Conservation (phyloP, 805 yeast genomes). For the Monosporozyma aerobia region DNA sequence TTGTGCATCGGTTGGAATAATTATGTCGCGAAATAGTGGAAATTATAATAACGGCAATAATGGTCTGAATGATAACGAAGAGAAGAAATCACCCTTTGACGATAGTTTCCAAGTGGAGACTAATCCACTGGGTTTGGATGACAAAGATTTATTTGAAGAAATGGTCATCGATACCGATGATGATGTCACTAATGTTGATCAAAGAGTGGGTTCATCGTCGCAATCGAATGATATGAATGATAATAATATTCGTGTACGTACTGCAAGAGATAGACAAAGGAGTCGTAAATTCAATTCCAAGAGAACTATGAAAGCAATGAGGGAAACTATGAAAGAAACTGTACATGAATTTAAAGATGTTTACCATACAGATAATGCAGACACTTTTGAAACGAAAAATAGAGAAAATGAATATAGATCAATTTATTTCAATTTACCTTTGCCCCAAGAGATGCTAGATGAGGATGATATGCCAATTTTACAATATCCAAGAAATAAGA, state of each 20-base stretch:
- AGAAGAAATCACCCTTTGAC: constrained; percentile 24
- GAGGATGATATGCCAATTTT: constrained; percentile 51
- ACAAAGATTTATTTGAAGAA: constrained; percentile 2
- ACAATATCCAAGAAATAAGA: constrained; percentile 74
- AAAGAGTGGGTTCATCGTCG: neutral
- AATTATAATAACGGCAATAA: constrained; percentile 4
- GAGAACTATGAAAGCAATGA: constrained; percentile 42
- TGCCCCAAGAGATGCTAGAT: constrained; percentile 51
- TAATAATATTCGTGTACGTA: constrained; percentile 42
- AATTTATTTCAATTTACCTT: constrained; percentile 47
- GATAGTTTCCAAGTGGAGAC: constrained; percentile 22
- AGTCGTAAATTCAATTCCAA: constrained; percentile 49
- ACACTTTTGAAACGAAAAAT: constrained; percentile 28
- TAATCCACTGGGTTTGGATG: constrained; percentile 2
- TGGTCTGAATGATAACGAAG: neutral
- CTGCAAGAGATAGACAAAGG: constrained; percentile 67
- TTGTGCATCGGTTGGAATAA: neutral
- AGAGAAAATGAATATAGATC: constrained; percentile 38
- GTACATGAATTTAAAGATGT: constrained; percentile 14
- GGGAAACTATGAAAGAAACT: constrained; percentile 30
- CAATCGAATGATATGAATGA: neutral
- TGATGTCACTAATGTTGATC: neutral
- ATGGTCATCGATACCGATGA: constrained; percentile 1
- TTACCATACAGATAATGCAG: constrained; percentile 12
- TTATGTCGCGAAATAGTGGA: neutral